These are phyloP conservation scores for Aureobasidium sp. DNA, from an alignment of 2,329 filamentous ascomycete species.

Conservation along the genomic window DNA sequence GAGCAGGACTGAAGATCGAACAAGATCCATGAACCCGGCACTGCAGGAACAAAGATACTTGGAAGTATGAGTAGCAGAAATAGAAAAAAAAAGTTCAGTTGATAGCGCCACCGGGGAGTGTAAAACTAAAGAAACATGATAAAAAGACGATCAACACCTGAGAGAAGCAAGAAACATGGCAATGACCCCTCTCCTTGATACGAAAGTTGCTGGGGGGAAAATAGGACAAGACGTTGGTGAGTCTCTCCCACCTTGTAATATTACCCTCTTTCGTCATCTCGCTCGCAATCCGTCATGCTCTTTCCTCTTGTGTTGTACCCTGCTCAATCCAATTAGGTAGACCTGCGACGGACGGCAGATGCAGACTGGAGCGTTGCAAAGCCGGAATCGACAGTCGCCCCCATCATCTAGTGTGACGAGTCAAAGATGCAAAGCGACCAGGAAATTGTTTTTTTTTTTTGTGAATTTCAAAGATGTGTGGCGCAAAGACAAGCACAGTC, in stretches of 20 bases:
- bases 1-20: background rate
- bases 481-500: slow-evolving; percentile 1
- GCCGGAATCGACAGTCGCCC: background rate
- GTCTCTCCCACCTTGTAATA: background rate
- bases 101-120: slow-evolving; percentile 9
- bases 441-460: background rate
- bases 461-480: background rate
- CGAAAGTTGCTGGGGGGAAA: background rate
- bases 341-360: background rate
- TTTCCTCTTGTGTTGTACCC: background rate
- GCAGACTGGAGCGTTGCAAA: background rate
- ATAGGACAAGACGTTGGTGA: background rate
- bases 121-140: background rate
- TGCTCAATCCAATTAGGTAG: background rate
- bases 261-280: background rate
- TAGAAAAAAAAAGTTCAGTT: slow-evolving; percentile 1
- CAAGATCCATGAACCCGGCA: background rate
- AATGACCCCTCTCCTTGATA: background rate
- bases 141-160: background rate
- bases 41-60: background rate
- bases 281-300: background rate
- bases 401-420: background rate
- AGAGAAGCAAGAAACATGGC: background rate
- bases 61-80: background rate
- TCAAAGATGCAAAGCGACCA: slow-evolving; percentile 4